phyloP scores from a whole-genome alignment of 139 green algal genomes.

The Picochlorum sp. region DNA sequence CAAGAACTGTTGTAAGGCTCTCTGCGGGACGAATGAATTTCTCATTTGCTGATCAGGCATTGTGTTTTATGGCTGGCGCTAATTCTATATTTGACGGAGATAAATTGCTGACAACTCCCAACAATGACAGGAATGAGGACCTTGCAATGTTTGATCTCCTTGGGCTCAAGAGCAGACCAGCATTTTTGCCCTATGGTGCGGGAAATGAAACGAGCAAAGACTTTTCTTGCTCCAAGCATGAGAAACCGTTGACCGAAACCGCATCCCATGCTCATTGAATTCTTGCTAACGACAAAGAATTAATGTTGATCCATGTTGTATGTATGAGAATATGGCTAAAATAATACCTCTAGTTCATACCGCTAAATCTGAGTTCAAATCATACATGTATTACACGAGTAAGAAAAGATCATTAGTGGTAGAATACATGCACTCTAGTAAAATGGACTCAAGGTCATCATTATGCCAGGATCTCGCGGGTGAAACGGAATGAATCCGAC shows the following conservation, averaged over 20 bases:
- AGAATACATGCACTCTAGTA: too few species aligned
- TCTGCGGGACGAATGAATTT: conserved; percentile 66
- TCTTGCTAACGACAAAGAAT: too few species aligned
- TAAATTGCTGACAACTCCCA: conserved; percentile 95
- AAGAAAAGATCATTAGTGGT: too few species aligned
- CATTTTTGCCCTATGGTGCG: conserved; percentile 66
- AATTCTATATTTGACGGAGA: conserved; percentile 98
- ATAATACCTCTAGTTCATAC: too few species aligned
- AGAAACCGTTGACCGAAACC: too few species aligned
- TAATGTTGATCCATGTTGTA: too few species aligned
- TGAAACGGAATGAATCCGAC: conserved; percentile 59
- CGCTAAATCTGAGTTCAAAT: too few species aligned
- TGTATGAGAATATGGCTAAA: too few species aligned
- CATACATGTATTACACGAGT: too few species aligned
- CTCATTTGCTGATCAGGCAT: conserved; percentile 46
- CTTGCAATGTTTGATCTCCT: conserved; percentile 71
- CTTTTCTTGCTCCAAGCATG: too few species aligned
- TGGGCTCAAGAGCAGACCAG: conserved; percentile 60
- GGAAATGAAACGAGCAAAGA: conserved; percentile 24
- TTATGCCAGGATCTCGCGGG: conserved; percentile 41
- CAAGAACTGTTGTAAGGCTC: conserved; percentile 78
- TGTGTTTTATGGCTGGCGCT: conserved; percentile 94
- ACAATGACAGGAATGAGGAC: conserved; percentile 75
- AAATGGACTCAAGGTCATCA: too few species aligned
- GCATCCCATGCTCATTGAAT: too few species aligned